Conservation (phyloP, 129 eudicot species). For the Chrysanthemum lavandulifolium region DNA sequence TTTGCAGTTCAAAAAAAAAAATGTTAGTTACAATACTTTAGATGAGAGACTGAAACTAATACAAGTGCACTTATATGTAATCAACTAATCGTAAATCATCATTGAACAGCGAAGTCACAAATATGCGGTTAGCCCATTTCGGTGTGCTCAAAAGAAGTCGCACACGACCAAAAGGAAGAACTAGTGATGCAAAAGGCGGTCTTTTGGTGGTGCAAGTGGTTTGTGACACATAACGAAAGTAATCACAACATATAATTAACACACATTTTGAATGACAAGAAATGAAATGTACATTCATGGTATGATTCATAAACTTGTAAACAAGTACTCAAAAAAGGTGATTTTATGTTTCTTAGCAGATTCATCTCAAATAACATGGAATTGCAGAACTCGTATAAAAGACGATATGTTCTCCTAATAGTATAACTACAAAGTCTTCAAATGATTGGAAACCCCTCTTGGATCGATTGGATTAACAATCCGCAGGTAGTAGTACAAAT, state of each 20-base stretch:
- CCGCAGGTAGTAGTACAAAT: too few relatives aligned
- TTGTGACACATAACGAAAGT: not conserved
- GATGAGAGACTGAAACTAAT: not conserved
- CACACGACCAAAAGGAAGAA: not conserved
- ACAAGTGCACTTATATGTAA: not conserved
- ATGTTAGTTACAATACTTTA: not conserved
- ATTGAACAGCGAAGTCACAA: not conserved
- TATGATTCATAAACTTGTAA: too few relatives aligned
- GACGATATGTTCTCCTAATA: too few relatives aligned
- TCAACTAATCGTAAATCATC: not conserved
- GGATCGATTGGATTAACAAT: too few relatives aligned
- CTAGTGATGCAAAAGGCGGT: not conserved
- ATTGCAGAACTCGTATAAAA: too few relatives aligned
- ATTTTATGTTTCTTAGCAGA: too few relatives aligned
- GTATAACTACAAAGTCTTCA: too few relatives aligned
- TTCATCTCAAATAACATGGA: too few relatives aligned
- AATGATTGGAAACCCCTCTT: too few relatives aligned
- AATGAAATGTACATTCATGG: too few relatives aligned
- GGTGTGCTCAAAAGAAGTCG: not conserved
- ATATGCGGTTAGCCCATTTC: not conserved
- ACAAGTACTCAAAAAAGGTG: too few relatives aligned
- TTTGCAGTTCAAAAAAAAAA: too few relatives aligned
- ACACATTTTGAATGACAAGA: not conserved
- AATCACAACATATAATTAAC: not conserved
- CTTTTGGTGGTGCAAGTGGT: not conserved